These are phyloP conservation scores for Cystofilobasidium bisporidii DNA, from an alignment of 768 basidiomycete genomes.

Conservation along the genomic window DNA sequence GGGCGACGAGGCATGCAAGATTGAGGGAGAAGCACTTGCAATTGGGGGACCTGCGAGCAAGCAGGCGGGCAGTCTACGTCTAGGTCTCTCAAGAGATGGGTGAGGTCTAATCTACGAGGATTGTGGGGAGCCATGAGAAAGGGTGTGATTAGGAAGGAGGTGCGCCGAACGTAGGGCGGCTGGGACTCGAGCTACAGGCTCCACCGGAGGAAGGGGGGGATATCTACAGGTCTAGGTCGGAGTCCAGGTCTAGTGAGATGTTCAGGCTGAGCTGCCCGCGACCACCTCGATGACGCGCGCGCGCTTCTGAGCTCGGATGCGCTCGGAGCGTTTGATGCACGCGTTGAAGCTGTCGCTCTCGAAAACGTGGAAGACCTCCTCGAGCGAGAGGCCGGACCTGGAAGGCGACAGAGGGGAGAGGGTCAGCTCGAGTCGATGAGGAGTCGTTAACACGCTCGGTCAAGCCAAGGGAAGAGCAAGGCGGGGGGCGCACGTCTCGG, in stretches of 20 bases:
- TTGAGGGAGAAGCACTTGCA: no score
- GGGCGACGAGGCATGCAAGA: no score
- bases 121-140: no score
- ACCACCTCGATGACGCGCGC: not conserved
- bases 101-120: not conserved
- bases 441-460: no score
- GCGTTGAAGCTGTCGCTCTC: constrained; percentile 41
- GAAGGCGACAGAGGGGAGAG: constrained; percentile 41
- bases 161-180: not conserved
- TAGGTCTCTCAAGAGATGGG: not conserved
- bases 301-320: constrained; percentile 42
- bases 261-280: not conserved
- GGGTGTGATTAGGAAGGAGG: not conserved
- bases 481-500: constrained; percentile 57
- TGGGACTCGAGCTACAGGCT: not conserved
- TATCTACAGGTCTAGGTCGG: no score
- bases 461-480: not conserved
- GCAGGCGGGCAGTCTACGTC: no score
- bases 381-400: constrained; percentile 33
- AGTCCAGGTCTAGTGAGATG: no score
- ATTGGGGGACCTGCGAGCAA: no score
- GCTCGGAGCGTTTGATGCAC: constrained; percentile 46
- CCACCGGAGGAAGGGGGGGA: no score
- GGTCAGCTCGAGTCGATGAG: not conserved
- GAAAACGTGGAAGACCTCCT: constrained; percentile 46